Evolutionary conservation across 768 basidiomycete species (phyloP).

Genomic region (Termitomyces sp.): DNA sequence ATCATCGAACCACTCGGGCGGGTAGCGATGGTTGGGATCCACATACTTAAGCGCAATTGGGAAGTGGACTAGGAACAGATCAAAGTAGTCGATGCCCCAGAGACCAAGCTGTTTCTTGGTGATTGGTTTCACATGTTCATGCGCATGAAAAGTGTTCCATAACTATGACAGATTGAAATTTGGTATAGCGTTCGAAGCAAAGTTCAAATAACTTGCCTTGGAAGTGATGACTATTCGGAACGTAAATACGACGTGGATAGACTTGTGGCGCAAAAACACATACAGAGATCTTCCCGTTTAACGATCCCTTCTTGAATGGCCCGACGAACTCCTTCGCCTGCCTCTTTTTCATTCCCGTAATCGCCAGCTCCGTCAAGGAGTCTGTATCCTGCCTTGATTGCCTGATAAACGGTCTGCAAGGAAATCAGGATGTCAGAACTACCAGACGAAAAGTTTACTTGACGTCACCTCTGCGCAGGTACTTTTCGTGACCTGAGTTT

Average conservation of each 20-base stretch:
- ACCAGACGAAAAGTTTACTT: neutral
- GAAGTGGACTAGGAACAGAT: slow-evolving; percentile 82
- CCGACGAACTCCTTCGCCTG: slow-evolving; percentile 69
- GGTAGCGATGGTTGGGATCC: slow-evolving; percentile 69
- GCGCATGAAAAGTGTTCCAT: slow-evolving; percentile 88
- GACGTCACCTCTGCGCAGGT: slow-evolving; percentile 54
- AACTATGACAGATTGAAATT: slow-evolving; percentile 34
- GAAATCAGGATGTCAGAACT: neutral
- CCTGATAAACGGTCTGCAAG: slow-evolving; percentile 71
- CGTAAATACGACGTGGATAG: neutral
- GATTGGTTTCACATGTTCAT: slow-evolving; percentile 57
- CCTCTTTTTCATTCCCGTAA: slow-evolving; percentile 88
- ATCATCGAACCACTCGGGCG: slow-evolving; percentile 78
- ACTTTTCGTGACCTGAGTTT: slow-evolving; percentile 49
- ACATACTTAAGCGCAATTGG: slow-evolving; percentile 80
- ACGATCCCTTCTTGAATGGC: slow-evolving; percentile 81
- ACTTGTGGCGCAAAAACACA: neutral
- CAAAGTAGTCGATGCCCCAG: slow-evolving; percentile 86
- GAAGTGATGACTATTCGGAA: slow-evolving; percentile 68
- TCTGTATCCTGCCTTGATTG: slow-evolving; percentile 83
- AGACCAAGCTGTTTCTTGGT: slow-evolving; percentile 61
- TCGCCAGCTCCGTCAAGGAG: slow-evolving; percentile 84
- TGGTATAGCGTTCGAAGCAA: neutral
- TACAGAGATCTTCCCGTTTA: slow-evolving; percentile 83
- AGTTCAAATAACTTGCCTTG: slow-evolving; percentile 40